Percentiles rank a stretch among this genome's conserved stretches.
Conservation (phyloP, 2,329 filamentous ascomycete species). For the Colletotrichum sojae region DNA sequence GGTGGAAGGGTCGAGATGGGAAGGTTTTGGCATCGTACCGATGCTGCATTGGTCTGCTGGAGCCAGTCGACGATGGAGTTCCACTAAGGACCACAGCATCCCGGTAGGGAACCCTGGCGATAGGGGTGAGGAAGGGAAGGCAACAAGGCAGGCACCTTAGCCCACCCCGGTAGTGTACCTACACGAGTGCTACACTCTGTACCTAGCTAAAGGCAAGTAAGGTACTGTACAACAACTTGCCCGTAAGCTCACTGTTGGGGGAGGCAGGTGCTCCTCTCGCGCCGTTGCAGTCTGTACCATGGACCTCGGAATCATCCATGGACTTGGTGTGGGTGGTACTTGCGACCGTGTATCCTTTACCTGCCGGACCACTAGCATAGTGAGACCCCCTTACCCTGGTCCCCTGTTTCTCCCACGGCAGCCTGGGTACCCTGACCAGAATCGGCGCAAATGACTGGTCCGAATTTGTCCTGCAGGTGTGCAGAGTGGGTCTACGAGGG, state of each 20-base stretch:
- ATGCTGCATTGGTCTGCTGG: conserved; percentile 40
- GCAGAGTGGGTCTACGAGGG: conserved; percentile 1
- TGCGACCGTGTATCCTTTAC: background rate
- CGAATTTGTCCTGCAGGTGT: conserved; percentile 23
- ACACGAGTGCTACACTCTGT: too few species aligned
- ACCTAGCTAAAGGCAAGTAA: background rate
- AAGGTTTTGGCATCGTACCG: conserved; percentile 41
- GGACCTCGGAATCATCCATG: too few species aligned
- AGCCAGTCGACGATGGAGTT: conserved; percentile 37
- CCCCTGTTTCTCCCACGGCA: conserved; percentile 25
- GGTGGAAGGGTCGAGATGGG: conserved; percentile 39
- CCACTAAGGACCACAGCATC: conserved; percentile 30
- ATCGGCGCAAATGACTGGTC: conserved; percentile 28
- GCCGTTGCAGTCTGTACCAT: background rate
- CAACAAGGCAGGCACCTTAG: too few species aligned
- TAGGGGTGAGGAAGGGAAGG: too few species aligned
- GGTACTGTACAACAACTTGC: background rate
- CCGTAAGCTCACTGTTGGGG: background rate
- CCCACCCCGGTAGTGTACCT: too few species aligned
- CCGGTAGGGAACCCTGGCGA: conserved; percentile 4
- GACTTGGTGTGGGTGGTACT: too few species aligned
- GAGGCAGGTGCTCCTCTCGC: conserved; percentile 9
- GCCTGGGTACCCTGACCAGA: conserved; percentile 16
- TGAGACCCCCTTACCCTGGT: conserved; percentile 14
- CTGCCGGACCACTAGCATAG: background rate